phyloP scores from a whole-genome alignment of 2,329 filamentous ascomycete species.

The Phialocephala subalpina region DNA sequence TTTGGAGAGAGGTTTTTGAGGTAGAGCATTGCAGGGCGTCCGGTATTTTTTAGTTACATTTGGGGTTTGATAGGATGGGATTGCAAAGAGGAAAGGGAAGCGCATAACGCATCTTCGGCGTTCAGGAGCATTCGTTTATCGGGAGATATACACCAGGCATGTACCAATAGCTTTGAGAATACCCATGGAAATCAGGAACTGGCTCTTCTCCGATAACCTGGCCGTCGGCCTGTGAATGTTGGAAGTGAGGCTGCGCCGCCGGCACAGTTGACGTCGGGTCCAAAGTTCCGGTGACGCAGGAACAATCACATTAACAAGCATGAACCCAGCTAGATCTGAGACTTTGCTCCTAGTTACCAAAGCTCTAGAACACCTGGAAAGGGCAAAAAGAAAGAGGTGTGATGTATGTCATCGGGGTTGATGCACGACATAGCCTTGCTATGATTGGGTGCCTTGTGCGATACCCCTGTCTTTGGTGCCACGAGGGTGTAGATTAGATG shows the following conservation, averaged over 20 bases:
- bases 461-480: conserved; percentile 1
- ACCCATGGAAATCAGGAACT: conserved; percentile 8
- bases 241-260: conserved; percentile 1
- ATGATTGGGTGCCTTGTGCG: conserved; percentile 6
- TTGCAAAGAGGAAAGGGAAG: conserved; percentile 5
- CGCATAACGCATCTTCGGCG: conserved; percentile 13
- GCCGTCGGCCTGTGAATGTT: not conserved
- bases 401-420: not conserved
- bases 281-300: not conserved
- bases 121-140: conserved; percentile 1
- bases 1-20: not conserved
- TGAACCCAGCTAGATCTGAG: no score
- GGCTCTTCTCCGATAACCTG: not conserved
- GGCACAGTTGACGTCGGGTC: not conserved
- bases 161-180: conserved; percentile 1
- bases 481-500: not conserved
- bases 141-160: not conserved
- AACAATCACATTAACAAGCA: not conserved
- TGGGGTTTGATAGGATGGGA: conserved; percentile 1
- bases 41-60: not conserved
- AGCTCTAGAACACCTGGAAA: not conserved
- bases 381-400: not conserved
- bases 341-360: not conserved
- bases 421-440: not conserved
- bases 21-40: not conserved